phyloP scores from a whole-genome alignment of 331 rosid species.

The Cydonia oblonga region DNA sequence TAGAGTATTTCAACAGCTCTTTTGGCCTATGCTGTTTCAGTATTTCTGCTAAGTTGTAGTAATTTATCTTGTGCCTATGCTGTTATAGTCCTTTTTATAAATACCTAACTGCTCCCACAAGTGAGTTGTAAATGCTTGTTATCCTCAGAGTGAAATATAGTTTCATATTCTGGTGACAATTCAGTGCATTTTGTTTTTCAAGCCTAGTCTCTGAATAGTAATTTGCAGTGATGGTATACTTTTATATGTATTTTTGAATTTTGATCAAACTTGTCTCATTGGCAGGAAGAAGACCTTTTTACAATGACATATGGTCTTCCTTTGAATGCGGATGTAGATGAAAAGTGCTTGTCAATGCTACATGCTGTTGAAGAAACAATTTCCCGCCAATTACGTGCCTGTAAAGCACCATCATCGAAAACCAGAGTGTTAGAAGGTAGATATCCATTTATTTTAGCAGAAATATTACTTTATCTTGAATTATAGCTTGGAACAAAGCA shows the following conservation, averaged over 20 bases:
- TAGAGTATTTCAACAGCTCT: slow-evolving; percentile 71
- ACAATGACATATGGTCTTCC: slow-evolving; percentile 90
- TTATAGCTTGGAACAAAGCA: neutral
- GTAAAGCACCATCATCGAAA: slow-evolving; percentile 59
- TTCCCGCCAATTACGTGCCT: slow-evolving; percentile 86
- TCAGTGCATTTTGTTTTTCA: neutral
- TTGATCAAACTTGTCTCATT: slow-evolving; percentile 12
- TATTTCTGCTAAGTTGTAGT: neutral
- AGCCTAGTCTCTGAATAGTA: neutral
- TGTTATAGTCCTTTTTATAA: neutral
- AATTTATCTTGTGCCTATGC: neutral
- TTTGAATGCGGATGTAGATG: slow-evolving; percentile 74
- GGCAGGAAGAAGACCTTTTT: slow-evolving; percentile 91
- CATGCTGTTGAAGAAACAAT: slow-evolving; percentile 86
- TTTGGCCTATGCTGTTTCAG: neutral
- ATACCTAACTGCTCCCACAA: neutral
- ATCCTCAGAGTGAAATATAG: neutral
- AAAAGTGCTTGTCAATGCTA: slow-evolving; percentile 66
- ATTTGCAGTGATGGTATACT: slow-evolving; percentile 8
- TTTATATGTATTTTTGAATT: neutral
- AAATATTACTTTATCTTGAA: neutral
- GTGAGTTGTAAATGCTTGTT: neutral
- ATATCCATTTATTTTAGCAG: neutral
- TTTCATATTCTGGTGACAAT: neutral
- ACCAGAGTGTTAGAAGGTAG: slow-evolving; percentile 59